Conservation (phyloP, 768 basidiomycete species). For the Rhodotorula paludigena region DNA sequence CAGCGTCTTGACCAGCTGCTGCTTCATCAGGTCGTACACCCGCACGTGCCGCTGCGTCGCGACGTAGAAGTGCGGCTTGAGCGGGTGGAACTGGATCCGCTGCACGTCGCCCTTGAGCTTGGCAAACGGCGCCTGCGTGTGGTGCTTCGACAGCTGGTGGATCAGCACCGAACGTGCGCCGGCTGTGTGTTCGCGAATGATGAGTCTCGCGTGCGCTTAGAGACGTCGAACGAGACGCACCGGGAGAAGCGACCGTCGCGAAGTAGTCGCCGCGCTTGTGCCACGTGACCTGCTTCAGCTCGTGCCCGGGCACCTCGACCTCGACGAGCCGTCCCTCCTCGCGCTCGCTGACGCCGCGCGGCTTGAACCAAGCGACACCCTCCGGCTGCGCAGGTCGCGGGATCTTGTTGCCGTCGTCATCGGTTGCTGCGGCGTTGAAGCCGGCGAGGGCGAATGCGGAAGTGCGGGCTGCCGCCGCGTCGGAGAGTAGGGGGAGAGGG, state of each 20-base stretch:
- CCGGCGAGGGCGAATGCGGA: constrained; percentile 60
- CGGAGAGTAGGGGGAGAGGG: constrained; percentile 67
- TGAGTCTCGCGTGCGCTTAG: neutral
- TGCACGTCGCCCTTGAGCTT: constrained; percentile 88
- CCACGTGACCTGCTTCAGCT: constrained; percentile 77
- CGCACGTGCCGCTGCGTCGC: constrained; percentile 98
- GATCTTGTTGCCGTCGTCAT: constrained; percentile 31
- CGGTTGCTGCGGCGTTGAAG: constrained; percentile 56
- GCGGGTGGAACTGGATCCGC: constrained; percentile 87
- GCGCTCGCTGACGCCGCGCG: constrained; percentile 45
- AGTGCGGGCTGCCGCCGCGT: constrained; percentile 58
- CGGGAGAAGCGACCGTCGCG: constrained; percentile 65
- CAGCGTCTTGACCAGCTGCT: constrained; percentile 88
- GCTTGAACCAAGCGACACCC: constrained; percentile 50
- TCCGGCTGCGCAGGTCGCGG: constrained; percentile 38
- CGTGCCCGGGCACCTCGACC: constrained; percentile 49
- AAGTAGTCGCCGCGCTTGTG: constrained; percentile 93
- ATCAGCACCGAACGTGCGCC: constrained; percentile 85
- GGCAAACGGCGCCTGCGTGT: constrained; percentile 97
- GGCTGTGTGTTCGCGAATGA: constrained; percentile 45
- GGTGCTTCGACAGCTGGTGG: constrained; percentile 84
- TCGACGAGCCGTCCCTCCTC: constrained; percentile 49
- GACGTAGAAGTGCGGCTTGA: constrained; percentile 92
- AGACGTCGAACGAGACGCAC: constrained; percentile 49
- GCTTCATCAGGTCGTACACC: constrained; percentile 88